phyloP scores from a whole-genome alignment of 75 land plant species.

The Azolla pinnata region DNA sequence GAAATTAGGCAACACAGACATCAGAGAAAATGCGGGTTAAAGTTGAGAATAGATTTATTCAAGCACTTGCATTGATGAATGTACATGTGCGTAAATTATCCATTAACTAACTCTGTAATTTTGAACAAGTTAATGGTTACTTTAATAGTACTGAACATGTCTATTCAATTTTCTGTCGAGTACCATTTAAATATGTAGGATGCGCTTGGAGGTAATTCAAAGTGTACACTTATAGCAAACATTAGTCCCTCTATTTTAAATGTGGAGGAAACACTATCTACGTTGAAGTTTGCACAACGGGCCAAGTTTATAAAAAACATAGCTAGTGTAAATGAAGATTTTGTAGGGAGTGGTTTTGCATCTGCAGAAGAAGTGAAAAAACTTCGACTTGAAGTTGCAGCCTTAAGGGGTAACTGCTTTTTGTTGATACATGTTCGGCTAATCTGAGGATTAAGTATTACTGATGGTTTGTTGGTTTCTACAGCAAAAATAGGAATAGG shows the following conservation, averaged over 20 bases:
- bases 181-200: too few species aligned
- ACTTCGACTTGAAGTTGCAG: slow-evolving; percentile 18
- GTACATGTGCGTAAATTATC: too few species aligned
- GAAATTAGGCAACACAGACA: too few species aligned
- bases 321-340: slow-evolving; percentile 18
- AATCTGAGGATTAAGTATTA: too few species aligned
- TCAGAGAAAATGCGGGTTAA: too few species aligned
- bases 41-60: too few species aligned
- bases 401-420: slow-evolving; percentile 11
- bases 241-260: slow-evolving; percentile 41
- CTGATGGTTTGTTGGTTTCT: not conserved
- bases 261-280: slow-evolving; percentile 36
- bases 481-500: not conserved
- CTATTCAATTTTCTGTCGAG: too few species aligned
- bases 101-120: too few species aligned
- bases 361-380: slow-evolving; percentile 18
- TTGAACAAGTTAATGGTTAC: too few species aligned
- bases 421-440: too few species aligned
- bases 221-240: slow-evolving; percentile 47
- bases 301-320: slow-evolving; percentile 51
- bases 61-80: too few species aligned
- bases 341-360: slow-evolving; percentile 9
- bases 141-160: too few species aligned
- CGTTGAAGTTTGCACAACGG: slow-evolving; percentile 64
- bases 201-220: slow-evolving; percentile 61